These are phyloP conservation scores for Mycosphaerelloides madeirae DNA, from an alignment of 2,329 filamentous ascomycete genomes.

Conservation along the genomic window DNA sequence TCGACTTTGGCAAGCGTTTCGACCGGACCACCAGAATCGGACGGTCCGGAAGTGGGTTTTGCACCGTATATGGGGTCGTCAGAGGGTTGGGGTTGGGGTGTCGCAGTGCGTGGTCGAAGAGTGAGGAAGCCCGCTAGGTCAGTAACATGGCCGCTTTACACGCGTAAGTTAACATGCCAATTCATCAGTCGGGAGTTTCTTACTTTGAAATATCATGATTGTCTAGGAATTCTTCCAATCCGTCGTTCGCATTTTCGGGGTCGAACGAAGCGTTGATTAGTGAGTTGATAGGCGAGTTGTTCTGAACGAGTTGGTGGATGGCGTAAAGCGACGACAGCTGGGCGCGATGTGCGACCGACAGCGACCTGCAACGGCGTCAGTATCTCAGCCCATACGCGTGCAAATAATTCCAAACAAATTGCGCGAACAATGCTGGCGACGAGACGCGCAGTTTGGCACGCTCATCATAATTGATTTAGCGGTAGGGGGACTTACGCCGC, in stretches of 20 bases:
- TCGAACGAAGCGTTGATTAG: slow-evolving; percentile 6
- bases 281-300: slow-evolving; percentile 4
- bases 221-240: slow-evolving; percentile 6
- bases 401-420: slow-evolving; percentile 8
- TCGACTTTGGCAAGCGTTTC: slow-evolving; percentile 8
- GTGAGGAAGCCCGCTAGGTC: slow-evolving; percentile 36
- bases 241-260: slow-evolving; percentile 1
- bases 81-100: slow-evolving; percentile 26
- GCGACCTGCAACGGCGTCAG: not conserved
- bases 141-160: slow-evolving; percentile 52
- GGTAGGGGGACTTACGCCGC: slow-evolving; percentile 5
- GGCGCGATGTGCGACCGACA: not conserved
- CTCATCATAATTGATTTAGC: not conserved
- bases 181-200: no score
- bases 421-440: not conserved
- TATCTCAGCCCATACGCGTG: slow-evolving; percentile 1
- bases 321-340: slow-evolving; percentile 3
- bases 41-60: slow-evolving; percentile 19
- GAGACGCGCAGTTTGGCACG: not conserved
- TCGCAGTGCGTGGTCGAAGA: slow-evolving; percentile 36
- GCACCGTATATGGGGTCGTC: slow-evolving; percentile 25
- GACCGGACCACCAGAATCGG: slow-evolving; percentile 9
- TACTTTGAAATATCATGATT: slow-evolving; percentile 10
- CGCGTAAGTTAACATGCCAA: not conserved
- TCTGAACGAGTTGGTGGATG: slow-evolving; percentile 3